Evolutionary conservation across 2,329 filamentous ascomycete genomes (phyloP).

Genomic region (Fusarium clavum): DNA sequence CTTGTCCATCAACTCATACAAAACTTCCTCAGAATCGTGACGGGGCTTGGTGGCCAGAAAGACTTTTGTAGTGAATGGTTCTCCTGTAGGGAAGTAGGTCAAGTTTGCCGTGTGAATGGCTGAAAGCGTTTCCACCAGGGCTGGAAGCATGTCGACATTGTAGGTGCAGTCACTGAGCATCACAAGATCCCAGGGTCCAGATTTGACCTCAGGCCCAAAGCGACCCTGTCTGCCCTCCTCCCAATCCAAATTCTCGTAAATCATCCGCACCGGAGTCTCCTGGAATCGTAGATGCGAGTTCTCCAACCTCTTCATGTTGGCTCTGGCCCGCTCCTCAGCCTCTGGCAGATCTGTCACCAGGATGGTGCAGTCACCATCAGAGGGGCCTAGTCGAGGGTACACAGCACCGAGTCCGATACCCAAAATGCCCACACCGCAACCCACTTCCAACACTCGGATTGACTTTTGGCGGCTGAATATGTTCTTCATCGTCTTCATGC

Average conservation of each 20-base stretch:
- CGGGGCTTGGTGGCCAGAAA: conserved; percentile 68
- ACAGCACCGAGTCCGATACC: conserved; percentile 61
- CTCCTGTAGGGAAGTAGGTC: conserved; percentile 30
- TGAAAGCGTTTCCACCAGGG: conserved; percentile 65
- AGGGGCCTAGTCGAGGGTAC: conserved; percentile 41
- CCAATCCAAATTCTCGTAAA: conserved; percentile 70
- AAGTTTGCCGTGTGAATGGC: conserved; percentile 58
- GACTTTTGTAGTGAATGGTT: conserved; percentile 54
- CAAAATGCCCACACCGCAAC: conserved; percentile 67
- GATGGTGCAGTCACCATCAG: conserved; percentile 49
- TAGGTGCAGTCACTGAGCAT: conserved; percentile 72
- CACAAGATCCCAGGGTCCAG: conserved; percentile 63
- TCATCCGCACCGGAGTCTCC: conserved; percentile 46
- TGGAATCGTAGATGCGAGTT: conserved; percentile 28
- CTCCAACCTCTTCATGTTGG: conserved; percentile 59
- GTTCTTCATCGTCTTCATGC: conserved; percentile 49
- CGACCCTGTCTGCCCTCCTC: conserved; percentile 59
- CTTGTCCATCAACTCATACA: conserved; percentile 61
- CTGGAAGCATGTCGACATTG: conserved; percentile 67
- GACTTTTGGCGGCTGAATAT: conserved; percentile 45
- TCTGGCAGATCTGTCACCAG: conserved; percentile 68
- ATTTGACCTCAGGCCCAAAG: conserved; percentile 57
- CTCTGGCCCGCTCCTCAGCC: conserved; percentile 60
- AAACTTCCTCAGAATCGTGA: conserved; percentile 62
- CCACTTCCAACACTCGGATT: conserved; percentile 65